Evolutionary conservation across 2,329 filamentous ascomycete genomes (phyloP).

Genomic region (Orbilia javanica): DNA sequence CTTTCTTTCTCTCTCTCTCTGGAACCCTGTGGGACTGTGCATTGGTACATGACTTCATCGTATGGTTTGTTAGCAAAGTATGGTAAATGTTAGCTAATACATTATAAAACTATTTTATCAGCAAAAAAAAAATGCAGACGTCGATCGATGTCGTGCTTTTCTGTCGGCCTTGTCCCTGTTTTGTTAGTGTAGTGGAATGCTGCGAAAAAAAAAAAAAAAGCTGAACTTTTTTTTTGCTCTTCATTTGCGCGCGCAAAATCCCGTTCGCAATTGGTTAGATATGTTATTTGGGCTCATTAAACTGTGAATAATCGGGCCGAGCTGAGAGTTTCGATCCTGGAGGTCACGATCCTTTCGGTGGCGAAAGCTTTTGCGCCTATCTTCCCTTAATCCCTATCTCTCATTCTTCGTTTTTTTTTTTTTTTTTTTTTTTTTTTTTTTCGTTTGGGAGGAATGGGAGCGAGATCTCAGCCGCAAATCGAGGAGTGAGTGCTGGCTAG

Average conservation of each 20-base stretch:
- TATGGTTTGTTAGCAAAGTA: too few species aligned
- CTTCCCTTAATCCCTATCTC: neutral
- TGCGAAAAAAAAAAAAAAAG: neutral
- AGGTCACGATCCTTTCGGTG: neutral
- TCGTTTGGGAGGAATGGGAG: neutral
- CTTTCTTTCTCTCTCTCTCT: too few species aligned
- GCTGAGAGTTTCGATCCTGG: too few species aligned
- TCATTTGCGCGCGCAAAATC: neutral
- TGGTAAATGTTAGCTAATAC: too few species aligned
- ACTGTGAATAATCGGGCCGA: neutral
- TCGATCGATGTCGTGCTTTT: neutral
- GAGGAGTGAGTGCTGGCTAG: neutral
- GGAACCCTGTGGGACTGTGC: too few species aligned
- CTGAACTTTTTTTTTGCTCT: neutral
- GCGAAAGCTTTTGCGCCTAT: neutral
- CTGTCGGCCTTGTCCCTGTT: neutral
- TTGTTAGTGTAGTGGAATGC: neutral
- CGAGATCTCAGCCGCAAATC: conserved; percentile 6
- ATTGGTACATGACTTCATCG: too few species aligned
- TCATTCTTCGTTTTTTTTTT: neutral
- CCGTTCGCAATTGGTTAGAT: neutral
- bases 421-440: too few species aligned
- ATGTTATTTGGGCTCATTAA: neutral
- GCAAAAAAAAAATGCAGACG: neutral
- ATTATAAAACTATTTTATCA: too few species aligned